Evolutionary conservation across 1,284 basidiomycete genomes (phyloP).

Genomic region (Trichosporon ovoides): DNA sequence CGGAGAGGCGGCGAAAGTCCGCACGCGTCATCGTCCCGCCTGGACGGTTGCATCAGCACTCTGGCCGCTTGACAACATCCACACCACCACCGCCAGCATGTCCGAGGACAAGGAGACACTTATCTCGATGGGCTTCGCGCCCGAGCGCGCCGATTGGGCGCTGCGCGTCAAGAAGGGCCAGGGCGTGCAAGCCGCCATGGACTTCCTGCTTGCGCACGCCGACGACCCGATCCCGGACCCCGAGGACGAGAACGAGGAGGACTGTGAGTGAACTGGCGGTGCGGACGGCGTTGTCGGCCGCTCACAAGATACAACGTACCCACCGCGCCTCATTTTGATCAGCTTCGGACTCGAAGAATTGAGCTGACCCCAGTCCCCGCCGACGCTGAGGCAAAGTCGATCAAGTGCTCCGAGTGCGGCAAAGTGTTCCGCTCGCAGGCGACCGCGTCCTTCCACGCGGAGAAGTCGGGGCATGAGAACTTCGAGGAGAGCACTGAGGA

Average conservation of each 20-base stretch:
- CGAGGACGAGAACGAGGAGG: slow-evolving; percentile 64
- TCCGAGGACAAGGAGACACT: slow-evolving; percentile 66
- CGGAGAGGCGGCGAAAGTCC: not conserved
- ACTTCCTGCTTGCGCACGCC: slow-evolving; percentile 73
- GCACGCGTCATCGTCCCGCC: not conserved
- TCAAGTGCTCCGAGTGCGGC: slow-evolving; percentile 58
- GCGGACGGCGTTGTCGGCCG: slow-evolving; percentile 36
- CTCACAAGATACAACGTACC: too few relatives aligned
- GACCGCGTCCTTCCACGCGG: slow-evolving; percentile 87
- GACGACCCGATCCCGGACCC: slow-evolving; percentile 69
- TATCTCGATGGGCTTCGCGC: slow-evolving; percentile 77
- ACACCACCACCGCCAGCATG: slow-evolving; percentile 26
- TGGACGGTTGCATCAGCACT: not conserved
- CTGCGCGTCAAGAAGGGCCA: slow-evolving; percentile 69
- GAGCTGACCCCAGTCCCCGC: slow-evolving; percentile 15
- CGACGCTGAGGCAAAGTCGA: slow-evolving; percentile 27
- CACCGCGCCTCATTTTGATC: too few relatives aligned
- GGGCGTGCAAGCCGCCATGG: slow-evolving; percentile 81
- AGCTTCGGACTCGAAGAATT: slow-evolving; percentile 27
- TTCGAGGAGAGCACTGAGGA: slow-evolving; percentile 95
- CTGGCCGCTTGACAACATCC: not conserved
- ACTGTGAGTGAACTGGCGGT: not conserved
- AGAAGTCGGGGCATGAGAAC: slow-evolving; percentile 88
- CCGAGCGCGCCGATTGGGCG: slow-evolving; percentile 80
- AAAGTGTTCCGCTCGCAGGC: slow-evolving; percentile 84